These are phyloP conservation scores for Symbiodinium pilosum DNA, from an alignment of 73 alveolate genomes.

Conservation along the genomic window DNA sequence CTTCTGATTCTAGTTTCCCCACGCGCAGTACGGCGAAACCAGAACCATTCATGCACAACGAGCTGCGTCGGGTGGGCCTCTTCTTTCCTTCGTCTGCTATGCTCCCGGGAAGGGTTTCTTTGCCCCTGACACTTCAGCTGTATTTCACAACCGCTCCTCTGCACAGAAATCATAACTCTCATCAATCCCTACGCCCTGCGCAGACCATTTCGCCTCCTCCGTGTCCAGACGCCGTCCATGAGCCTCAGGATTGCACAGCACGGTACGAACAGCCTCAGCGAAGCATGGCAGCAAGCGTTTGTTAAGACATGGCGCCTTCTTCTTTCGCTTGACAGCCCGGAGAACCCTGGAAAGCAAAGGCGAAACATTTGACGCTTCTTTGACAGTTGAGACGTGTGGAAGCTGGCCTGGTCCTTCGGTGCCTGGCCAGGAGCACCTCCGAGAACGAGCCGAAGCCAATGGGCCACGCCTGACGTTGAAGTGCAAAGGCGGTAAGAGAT, in stretches of 20 bases:
- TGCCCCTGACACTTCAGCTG: background rate
- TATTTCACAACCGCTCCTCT: no score
- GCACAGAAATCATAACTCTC: no score
- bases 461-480: background rate
- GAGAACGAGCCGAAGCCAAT: constrained; percentile 51
- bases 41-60: background rate
- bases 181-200: no score
- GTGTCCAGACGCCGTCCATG: no score
- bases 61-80: background rate
- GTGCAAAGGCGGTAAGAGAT: background rate
- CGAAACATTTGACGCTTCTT: background rate
- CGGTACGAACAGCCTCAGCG: no score
- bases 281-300: no score
- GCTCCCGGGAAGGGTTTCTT: constrained; percentile 37
- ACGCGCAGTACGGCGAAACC: background rate
- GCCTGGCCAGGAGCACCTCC: constrained; percentile 63
- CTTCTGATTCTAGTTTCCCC: no score
- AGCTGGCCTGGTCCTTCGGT: constrained; percentile 15
- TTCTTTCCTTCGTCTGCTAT: constrained; percentile 33
- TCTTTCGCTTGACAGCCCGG: constrained; percentile 59
- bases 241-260: no score
- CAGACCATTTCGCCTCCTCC: no score
- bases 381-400: no score
- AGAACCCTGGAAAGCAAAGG: constrained; percentile 28
- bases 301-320: background rate